Evolutionary conservation across 139 green algal species (phyloP).

Genomic region (Chlamydomonas sp.): DNA sequence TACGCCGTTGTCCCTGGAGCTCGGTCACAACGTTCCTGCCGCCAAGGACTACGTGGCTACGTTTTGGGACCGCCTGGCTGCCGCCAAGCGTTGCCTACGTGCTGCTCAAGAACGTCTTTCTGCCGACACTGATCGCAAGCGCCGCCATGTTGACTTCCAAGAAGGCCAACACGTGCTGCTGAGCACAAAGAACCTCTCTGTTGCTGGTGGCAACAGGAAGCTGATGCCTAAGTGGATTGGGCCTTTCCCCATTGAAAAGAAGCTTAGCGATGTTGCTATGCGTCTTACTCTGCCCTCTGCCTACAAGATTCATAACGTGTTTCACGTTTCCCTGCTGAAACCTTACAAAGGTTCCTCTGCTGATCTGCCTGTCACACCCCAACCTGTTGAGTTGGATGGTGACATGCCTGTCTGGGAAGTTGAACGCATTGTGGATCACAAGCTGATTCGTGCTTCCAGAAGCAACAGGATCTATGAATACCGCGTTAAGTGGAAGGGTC

Average conservation of each 20-base stretch:
- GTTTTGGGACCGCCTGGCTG: neutral
- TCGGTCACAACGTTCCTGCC: neutral
- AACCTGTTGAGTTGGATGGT: neutral
- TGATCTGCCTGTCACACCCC: neutral
- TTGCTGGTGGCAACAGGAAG: neutral
- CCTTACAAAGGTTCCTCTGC: neutral
- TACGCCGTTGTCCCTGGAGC: neutral
- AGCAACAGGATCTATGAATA: no score
- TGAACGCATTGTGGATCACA: neutral
- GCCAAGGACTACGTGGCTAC: neutral
- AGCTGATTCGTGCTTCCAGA: no score
- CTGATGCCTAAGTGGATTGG: constrained; percentile 24
- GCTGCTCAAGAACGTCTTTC: neutral
- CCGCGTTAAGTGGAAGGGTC: no score
- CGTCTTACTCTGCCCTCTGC: neutral
- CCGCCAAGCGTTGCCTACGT: neutral
- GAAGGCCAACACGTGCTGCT: neutral
- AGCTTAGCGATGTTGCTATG: neutral
- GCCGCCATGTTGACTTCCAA: neutral
- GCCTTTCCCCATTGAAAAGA: neutral
- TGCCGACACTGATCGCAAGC: neutral
- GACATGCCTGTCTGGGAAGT: neutral
- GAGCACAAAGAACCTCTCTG: neutral
- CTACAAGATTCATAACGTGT: neutral
- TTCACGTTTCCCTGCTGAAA: neutral